phyloP scores from a whole-genome alignment of 768 basidiomycete genomes.

The Boletus pseudo-olivaceus region DNA sequence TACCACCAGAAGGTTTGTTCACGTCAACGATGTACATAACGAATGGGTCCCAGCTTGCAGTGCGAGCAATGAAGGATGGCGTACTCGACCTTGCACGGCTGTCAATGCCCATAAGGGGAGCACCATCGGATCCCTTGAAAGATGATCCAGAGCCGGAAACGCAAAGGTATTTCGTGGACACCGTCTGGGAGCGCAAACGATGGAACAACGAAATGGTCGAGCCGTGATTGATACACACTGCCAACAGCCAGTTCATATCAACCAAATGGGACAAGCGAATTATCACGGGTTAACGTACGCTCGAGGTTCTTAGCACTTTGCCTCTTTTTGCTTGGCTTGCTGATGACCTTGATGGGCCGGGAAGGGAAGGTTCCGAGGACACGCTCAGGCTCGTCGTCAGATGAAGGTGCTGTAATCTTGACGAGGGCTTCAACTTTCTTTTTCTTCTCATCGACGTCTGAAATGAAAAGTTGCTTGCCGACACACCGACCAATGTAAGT shows the following conservation, averaged over 20 bases:
- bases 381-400: constrained; percentile 77
- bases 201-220: constrained; percentile 95
- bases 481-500: constrained; percentile 92
- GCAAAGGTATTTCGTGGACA: constrained; percentile 93
- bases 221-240: constrained; percentile 94
- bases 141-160: constrained; percentile 91
- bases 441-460: constrained; percentile 92
- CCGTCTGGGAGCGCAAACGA: constrained; percentile 91
- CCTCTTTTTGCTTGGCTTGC: constrained; percentile 96
- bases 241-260: constrained; percentile 11
- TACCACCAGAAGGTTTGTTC: constrained; percentile 72
- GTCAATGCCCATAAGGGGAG: constrained; percentile 77
- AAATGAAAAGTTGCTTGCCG: constrained; percentile 93
- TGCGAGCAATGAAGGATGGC: constrained; percentile 86
- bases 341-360: constrained; percentile 96
- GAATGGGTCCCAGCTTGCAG: constrained; percentile 92
- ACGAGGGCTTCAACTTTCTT: constrained; percentile 94
- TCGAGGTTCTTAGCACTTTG: constrained; percentile 92
- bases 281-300: constrained; percentile 49
- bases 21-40: constrained; percentile 98
- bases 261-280: constrained; percentile 11
- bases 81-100: constrained; percentile 66
- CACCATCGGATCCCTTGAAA: constrained; percentile 91
- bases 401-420: constrained; percentile 76
- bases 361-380: constrained; percentile 88